Percentiles rank a stretch among this genome's conserved stretches.
These are phyloP conservation scores for Rubia yunnanensis DNA, from an alignment of 257 asterid species.

Conservation along the genomic window DNA sequence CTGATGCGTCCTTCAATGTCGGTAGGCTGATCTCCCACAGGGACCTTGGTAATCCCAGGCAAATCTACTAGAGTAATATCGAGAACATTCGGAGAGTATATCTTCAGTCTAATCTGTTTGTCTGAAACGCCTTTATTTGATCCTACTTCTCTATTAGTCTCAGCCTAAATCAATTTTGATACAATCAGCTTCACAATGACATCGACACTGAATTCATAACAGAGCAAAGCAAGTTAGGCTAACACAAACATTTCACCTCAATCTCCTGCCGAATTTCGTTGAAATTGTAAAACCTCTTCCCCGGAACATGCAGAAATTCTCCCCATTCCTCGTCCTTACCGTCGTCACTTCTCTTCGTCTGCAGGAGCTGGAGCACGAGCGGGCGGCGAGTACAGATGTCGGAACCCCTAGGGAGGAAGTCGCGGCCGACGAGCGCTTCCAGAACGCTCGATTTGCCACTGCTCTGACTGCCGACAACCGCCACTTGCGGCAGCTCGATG, in stretches of 20 bases:
- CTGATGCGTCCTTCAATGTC: slow-evolving; percentile 94
- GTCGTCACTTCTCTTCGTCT: slow-evolving; percentile 42
- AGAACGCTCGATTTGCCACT: slow-evolving; percentile 96
- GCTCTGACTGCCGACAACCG: slow-evolving; percentile 97
- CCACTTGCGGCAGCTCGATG: slow-evolving; percentile 92
- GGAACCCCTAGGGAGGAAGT: slow-evolving; percentile 85
- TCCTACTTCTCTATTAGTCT: slow-evolving; percentile 89
- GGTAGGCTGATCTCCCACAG: slow-evolving; percentile 97
- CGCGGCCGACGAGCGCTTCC: slow-evolving; percentile 97
- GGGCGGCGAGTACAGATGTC: slow-evolving; percentile 95
- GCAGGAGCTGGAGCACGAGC: slow-evolving; percentile 74
- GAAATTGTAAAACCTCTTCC: slow-evolving; percentile 59
- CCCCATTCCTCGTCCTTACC: slow-evolving; percentile 77
- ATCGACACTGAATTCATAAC: not conserved
- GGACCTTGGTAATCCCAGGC: slow-evolving; percentile 92
- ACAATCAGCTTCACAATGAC: not conserved
- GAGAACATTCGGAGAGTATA: slow-evolving; percentile 85
- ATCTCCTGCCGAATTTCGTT: slow-evolving; percentile 68
- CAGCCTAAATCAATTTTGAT: slow-evolving; percentile 40
- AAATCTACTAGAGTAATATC: slow-evolving; percentile 93
- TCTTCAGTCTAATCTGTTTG: slow-evolving; percentile 76
- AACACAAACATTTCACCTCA: slow-evolving; percentile 36
- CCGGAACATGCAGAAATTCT: slow-evolving; percentile 78
- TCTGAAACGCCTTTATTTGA: slow-evolving; percentile 80
- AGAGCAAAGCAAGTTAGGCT: not conserved